These are phyloP conservation scores for Cystofilobasidium macerans DNA, from an alignment of 768 basidiomycete species.

Conservation along the genomic window DNA sequence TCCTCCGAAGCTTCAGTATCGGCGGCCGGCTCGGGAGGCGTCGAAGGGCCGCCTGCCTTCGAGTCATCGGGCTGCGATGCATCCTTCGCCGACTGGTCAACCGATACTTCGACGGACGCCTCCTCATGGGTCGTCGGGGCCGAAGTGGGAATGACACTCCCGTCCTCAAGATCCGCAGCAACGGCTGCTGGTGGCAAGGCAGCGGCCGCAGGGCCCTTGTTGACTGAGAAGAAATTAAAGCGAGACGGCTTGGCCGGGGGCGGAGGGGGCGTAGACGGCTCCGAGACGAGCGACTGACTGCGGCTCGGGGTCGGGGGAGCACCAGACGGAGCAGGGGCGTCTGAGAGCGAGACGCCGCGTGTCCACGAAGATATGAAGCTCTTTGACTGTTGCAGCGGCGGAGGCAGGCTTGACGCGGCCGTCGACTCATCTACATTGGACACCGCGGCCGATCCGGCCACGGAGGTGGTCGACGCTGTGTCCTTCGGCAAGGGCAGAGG, in stretches of 20 bases:
- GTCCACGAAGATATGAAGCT: conserved; percentile 15
- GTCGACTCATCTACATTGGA: not conserved
- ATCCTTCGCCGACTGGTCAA: too few species aligned
- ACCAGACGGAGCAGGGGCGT: not conserved
- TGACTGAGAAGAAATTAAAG: not conserved
- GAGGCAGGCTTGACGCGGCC: not conserved
- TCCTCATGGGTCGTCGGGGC: too few species aligned
- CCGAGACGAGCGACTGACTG: not conserved
- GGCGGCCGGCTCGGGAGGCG: too few species aligned
- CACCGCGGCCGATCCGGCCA: not conserved
- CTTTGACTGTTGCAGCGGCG: not conserved
- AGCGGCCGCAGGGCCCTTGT: too few species aligned
- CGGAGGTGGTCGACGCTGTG: not conserved
- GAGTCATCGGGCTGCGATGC: too few species aligned
- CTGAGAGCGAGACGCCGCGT: not conserved
- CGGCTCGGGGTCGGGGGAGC: not conserved
- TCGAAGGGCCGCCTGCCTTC: too few species aligned
- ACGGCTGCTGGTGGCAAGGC: too few species aligned
- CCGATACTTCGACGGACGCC: too few species aligned
- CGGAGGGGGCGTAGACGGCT: not conserved
- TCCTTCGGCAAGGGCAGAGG: too few species aligned
- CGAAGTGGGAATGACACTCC: too few species aligned
- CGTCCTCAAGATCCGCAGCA: too few species aligned
- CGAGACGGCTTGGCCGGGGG: not conserved
- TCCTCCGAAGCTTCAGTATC: too few species aligned